Conservation (phyloP, 1,139 yeast species). For the Suzukiozyma palmioleophila region DNA sequence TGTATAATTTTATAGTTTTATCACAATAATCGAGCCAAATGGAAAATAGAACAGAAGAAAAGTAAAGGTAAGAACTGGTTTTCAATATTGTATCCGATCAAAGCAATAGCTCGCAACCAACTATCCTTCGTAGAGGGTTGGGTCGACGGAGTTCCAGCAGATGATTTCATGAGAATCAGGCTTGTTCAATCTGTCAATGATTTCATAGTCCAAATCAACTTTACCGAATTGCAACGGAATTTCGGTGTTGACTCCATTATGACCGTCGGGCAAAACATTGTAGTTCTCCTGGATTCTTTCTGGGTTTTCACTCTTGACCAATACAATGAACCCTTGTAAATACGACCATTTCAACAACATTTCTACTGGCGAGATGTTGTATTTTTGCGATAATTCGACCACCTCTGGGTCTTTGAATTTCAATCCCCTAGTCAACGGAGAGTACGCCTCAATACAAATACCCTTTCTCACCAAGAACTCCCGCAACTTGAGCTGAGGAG, state of each 20-base stretch:
- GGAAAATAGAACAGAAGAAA: background rate
- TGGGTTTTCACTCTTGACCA: conserved; percentile 62
- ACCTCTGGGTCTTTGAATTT: conserved; percentile 51
- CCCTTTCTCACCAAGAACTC: conserved; percentile 32
- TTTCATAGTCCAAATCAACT: conserved; percentile 29
- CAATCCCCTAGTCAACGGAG: conserved; percentile 63
- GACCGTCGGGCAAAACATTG: conserved; percentile 29
- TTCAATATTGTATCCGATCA: no score
- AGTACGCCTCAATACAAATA: conserved; percentile 61
- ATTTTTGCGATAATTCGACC: conserved; percentile 22
- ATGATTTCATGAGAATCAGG: conserved; percentile 29
- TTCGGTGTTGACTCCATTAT: conserved; percentile 17
- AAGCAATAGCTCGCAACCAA: no score
- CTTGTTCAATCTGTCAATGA: conserved; percentile 27
- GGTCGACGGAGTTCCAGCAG: conserved; percentile 28
- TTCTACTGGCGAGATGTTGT: conserved; percentile 20
- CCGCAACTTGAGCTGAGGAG: conserved; percentile 35
- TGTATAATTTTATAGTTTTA: no score
- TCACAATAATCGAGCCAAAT: no score
- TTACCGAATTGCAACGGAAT: conserved; percentile 25
- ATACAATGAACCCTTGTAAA: conserved; percentile 60
- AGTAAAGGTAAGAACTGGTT: background rate
- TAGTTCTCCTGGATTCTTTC: conserved; percentile 40
- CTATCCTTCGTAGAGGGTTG: conserved; percentile 18
- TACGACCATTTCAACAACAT: conserved; percentile 36